Conservation (phyloP, 2,329 filamentous ascomycete genomes). For the Orbilia blumenaviensis region DNA sequence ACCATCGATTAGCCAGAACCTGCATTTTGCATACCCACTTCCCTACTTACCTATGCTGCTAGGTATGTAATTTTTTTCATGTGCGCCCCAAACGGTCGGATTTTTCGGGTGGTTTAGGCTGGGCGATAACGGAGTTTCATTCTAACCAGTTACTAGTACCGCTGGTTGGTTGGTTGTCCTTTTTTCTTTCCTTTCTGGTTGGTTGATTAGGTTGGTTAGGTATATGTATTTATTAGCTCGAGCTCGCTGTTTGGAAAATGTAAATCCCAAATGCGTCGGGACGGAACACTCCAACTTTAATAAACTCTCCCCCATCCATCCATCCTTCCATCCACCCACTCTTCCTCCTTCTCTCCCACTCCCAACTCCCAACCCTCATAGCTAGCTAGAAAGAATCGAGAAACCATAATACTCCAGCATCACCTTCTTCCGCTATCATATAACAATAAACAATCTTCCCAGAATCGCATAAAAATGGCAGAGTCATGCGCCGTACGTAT, state of each 20-base stretch:
- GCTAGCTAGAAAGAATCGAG: no score
- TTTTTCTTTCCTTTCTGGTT: no score
- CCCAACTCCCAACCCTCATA: no score
- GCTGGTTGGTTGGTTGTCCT: no score
- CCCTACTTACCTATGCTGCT: no score
- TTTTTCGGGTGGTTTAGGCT: constrained; percentile 38
- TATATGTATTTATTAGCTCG: constrained; percentile 17
- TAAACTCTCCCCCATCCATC: background rate
- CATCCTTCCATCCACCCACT: background rate
- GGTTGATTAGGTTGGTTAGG: background rate
- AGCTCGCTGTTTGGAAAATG: no score
- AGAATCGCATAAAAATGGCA: constrained; percentile 26
- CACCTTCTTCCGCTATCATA: no score
- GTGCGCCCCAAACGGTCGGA: background rate
- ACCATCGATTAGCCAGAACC: constrained; percentile 7
- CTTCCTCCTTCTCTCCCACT: no score
- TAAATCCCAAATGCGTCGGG: background rate
- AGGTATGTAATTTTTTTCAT: no score
- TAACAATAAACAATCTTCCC: no score
- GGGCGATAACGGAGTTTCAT: constrained; percentile 50
- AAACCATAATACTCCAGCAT: no score
- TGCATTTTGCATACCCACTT: no score
- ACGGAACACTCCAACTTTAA: background rate
- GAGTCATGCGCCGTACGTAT: constrained; percentile 42
- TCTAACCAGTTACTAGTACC: background rate